A percentile compares a stretch with the other conserved stretches of the same genome.
Evolutionary conservation across 2,329 filamentous ascomycete species (phyloP).

Genomic region (Cladophialophora immunda): DNA sequence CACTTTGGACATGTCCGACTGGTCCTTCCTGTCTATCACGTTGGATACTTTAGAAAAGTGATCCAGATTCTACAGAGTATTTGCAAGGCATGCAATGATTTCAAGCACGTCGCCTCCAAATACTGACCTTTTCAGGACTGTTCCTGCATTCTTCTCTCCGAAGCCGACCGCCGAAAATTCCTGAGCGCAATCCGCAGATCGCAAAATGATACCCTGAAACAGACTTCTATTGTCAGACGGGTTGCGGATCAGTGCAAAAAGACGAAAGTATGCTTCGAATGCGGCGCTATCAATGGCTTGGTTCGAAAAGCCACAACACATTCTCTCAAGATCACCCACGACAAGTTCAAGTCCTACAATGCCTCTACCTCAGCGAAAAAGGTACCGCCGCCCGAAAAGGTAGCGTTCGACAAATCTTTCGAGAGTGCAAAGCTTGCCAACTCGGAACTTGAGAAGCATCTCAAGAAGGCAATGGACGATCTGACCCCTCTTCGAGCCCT

Average conservation of each 20-base stretch:
- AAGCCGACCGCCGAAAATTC: conserved; percentile 78
- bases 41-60: conserved; percentile 93
- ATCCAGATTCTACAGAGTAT: conserved; percentile 93
- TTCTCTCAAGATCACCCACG: conserved; percentile 92
- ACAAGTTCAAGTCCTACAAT: conserved; percentile 89
- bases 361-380: conserved; percentile 88
- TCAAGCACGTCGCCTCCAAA: conserved; percentile 15
- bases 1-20: conserved; percentile 95
- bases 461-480: conserved; percentile 93
- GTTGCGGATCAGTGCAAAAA: conserved; percentile 92
- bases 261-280: conserved; percentile 81
- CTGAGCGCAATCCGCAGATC: conserved; percentile 83
- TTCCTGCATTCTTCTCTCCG: conserved; percentile 80
- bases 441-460: conserved; percentile 85
- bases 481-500: conserved; percentile 87
- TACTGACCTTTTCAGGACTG: conserved; percentile 67
- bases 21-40: conserved; percentile 91
- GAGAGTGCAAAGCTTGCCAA: conserved; percentile 78
- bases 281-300: conserved; percentile 83
- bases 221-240: conserved; percentile 83
- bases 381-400: conserved; percentile 79
- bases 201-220: conserved; percentile 84
- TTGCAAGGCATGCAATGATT: conserved; percentile 70
- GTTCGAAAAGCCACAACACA: conserved; percentile 84
- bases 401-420: conserved; percentile 87